A percentile compares a stretch with the other conserved stretches of the same genome.
Conservation (phyloP, 495 filamentous ascomycete genomes). For the Xylaria venustula region DNA sequence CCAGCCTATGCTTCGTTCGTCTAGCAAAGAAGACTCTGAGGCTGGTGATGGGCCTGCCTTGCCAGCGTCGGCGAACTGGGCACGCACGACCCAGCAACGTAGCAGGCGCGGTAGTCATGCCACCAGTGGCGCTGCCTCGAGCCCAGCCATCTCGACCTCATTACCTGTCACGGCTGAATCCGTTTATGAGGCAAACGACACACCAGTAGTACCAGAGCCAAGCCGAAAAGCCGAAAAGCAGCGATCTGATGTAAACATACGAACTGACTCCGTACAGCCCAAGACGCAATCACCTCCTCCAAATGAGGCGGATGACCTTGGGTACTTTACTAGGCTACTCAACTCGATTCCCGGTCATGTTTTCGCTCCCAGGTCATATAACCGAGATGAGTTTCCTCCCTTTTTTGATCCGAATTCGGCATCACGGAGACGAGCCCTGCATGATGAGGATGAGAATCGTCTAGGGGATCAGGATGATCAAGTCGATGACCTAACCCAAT, state of each 20-base stretch:
- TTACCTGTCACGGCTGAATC: constrained; percentile 53
- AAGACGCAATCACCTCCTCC: background rate
- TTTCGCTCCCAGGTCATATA: constrained; percentile 20
- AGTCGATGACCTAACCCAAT: constrained; percentile 35
- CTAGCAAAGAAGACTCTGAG: constrained; percentile 72
- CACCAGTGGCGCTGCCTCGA: constrained; percentile 75
- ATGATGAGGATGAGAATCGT: constrained; percentile 63
- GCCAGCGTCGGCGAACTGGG: constrained; percentile 92
- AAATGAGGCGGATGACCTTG: constrained; percentile 17
- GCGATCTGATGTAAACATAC: constrained; percentile 14
- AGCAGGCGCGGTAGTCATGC: constrained; percentile 73
- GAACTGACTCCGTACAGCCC: background rate
- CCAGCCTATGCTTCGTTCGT: constrained; percentile 70
- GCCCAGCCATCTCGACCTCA: constrained; percentile 68
- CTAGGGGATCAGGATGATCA: constrained; percentile 59
- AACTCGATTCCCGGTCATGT: constrained; percentile 28
- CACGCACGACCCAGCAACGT: constrained; percentile 69
- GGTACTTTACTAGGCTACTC: constrained; percentile 33
- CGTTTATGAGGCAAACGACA: constrained; percentile 33
- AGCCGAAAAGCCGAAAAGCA: constrained; percentile 27
- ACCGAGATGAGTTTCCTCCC: constrained; percentile 58
- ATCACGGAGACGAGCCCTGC: constrained; percentile 68
- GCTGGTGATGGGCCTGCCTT: constrained; percentile 78
- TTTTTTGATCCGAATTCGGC: constrained; percentile 80
- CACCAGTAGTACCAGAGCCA: constrained; percentile 21